Evolutionary conservation across 2,329 filamentous ascomycete species (phyloP).

Genomic region (Chaetomiaceae sp.): DNA sequence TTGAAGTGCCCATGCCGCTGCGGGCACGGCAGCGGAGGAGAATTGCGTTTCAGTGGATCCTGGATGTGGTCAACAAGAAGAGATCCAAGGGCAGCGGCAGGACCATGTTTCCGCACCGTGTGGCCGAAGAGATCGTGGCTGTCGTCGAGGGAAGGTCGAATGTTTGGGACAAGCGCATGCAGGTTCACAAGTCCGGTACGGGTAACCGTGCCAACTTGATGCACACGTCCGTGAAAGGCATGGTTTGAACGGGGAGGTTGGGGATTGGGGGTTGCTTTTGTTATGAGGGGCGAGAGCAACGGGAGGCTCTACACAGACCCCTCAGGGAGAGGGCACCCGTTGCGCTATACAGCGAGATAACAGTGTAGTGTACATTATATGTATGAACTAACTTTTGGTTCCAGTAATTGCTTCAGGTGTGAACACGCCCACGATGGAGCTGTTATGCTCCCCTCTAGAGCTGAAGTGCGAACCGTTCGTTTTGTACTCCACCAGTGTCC

Average conservation of each 20-base stretch:
- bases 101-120: constrained; percentile 67
- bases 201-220: constrained; percentile 69
- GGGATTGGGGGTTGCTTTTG: not conserved
- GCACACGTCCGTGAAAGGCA: constrained; percentile 36
- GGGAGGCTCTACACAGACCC: not conserved
- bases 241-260: constrained; percentile 1
- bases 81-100: constrained; percentile 66
- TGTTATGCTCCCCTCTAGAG: no score
- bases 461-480: no score
- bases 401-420: not conserved
- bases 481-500: no score
- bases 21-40: constrained; percentile 70
- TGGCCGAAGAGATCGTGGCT: constrained; percentile 81
- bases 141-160: constrained; percentile 81
- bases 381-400: constrained; percentile 12
- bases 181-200: constrained; percentile 77
- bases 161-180: constrained; percentile 77
- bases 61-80: constrained; percentile 77
- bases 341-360: not conserved
- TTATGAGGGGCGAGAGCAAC: not conserved
- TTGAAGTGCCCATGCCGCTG: constrained; percentile 79
- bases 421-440: no score
- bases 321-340: no score
- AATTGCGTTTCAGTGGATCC: constrained; percentile 80
- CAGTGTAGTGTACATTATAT: constrained; percentile 15